These are phyloP conservation scores for Spatholobus suberectus DNA, from an alignment of 306 rosid species.

Conservation along the genomic window DNA sequence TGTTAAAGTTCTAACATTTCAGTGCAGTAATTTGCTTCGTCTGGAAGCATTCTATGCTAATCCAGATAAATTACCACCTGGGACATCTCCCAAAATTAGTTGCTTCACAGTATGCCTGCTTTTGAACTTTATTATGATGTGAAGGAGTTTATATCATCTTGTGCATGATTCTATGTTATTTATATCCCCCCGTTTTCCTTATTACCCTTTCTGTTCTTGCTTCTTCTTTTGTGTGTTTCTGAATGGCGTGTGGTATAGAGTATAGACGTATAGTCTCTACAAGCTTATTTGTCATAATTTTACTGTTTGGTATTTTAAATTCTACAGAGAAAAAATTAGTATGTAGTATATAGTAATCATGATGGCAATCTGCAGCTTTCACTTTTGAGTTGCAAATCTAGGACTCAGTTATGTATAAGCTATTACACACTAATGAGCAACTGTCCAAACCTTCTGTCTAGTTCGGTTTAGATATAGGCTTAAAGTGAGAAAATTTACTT, in stretches of 20 bases:
- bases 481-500: not conserved
- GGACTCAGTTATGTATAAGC: not conserved
- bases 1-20: constrained; percentile 66
- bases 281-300: not conserved
- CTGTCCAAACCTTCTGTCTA: not conserved
- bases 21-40: constrained; percentile 55
- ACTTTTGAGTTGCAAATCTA: not conserved
- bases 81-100: constrained; percentile 67
- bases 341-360: not conserved
- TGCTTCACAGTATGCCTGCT: constrained; percentile 67
- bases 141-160: constrained; percentile 2
- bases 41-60: constrained; percentile 80
- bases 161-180: not conserved
- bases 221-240: constrained; percentile 10
- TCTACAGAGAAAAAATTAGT: not conserved
- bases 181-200: not conserved
- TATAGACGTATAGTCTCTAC: constrained; percentile 12
- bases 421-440: not conserved
- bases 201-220: not conserved
- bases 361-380: not conserved
- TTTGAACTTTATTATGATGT: constrained; percentile 20
- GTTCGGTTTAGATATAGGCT: not conserved
- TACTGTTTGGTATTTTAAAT: not conserved
- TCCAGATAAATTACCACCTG: constrained; percentile 67
- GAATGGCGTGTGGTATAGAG: constrained; percentile 3